Evolutionary conservation across 192 early-diverging fungal genomes (phyloP), one percentile per base, ranked within the genome.

Genomic region (Bifiguratus adelaidae): DNA sequence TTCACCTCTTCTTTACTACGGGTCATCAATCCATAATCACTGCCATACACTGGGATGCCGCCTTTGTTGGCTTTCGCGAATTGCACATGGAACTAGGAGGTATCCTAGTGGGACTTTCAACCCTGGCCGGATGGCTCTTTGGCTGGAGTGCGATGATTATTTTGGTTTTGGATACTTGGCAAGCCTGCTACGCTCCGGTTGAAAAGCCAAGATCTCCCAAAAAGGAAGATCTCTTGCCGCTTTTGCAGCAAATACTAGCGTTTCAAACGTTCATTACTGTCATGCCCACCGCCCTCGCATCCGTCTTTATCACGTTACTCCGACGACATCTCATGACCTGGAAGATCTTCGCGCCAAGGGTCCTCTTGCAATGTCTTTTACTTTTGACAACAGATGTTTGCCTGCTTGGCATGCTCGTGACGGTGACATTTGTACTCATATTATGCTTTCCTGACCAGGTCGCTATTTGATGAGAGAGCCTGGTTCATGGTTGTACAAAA

Each of bases 321-420:
- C 60, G 86, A 34, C 67, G 94, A 1, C 92, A 97, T 60, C 70
- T 95, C 49, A 95, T 95, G 94, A 88, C 91, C n/a, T 97, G 92
- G 94, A 90, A 89, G 48, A 75, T 95, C 7, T 97, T 91, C 85
- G 90, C 87, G 7, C 92, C 94, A 1, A 71, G 91, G 50, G 91
- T 86, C 49, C 74, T 97, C 63, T 58, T 88, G 19, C 62, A 65
- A 27, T 30, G 36, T n/a, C 37, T 65, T 11, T 35, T 65, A 11
- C 29, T 47, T 16, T 18, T 47, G n/a, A n/a, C n/a, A n/a, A n/a
- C n/a, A n/a, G n/a, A n/a, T n/a, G n/a, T n/a, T n/a, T n/a, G n/a
- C n/a, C n/a, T n/a, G n/a, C n/a, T n/a, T n/a, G n/a, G n/a, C n/a
- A n/a, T n/a, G n/a, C n/a, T n/a, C n/a, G n/a, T n/a, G n/a, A n/a